These are phyloP conservation scores for Phytophthora hybrid DNA, from an alignment of 352 stramenopile species.

Conservation along the genomic window DNA sequence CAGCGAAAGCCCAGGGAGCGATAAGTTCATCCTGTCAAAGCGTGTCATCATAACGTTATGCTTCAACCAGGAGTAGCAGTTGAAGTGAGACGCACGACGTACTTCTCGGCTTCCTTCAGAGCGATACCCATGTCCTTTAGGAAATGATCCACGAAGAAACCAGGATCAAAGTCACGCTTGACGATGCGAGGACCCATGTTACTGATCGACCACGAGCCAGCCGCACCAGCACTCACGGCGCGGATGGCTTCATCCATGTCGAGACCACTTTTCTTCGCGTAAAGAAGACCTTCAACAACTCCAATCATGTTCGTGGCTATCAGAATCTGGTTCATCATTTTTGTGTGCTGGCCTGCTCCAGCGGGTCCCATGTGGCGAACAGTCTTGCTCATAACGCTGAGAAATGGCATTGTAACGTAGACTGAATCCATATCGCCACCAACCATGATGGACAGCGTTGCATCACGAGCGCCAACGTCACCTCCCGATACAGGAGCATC, in stretches of 20 bases:
- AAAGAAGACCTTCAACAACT: slow-evolving; percentile 89
- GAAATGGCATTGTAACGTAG: slow-evolving; percentile 85
- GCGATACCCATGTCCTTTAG: slow-evolving; percentile 93
- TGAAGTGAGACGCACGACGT: slow-evolving; percentile 14
- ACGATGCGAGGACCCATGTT: slow-evolving; percentile 91
- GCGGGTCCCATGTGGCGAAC: slow-evolving; percentile 88
- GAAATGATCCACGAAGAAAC: slow-evolving; percentile 94
- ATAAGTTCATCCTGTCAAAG: slow-evolving; percentile 80
- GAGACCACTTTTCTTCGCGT: slow-evolving; percentile 88
- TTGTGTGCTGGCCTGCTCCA: slow-evolving; percentile 89
- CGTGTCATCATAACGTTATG: background rate
- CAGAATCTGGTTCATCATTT: slow-evolving; percentile 94
- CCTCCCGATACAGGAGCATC: slow-evolving; percentile 89
- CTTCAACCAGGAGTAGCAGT: background rate
- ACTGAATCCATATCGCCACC: slow-evolving; percentile 87
- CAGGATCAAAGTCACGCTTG: slow-evolving; percentile 90
- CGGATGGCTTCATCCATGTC: slow-evolving; percentile 90
- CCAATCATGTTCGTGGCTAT: slow-evolving; percentile 92
- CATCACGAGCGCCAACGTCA: slow-evolving; percentile 89
- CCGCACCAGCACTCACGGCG: slow-evolving; percentile 85
- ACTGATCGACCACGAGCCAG: slow-evolving; percentile 91
- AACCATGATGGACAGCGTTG: slow-evolving; percentile 91
- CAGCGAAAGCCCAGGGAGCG: slow-evolving; percentile 83
- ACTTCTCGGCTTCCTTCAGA: slow-evolving; percentile 84
- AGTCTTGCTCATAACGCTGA: slow-evolving; percentile 92